Conservation (phyloP, 805 yeast species). For the Lachancea kluyveri region DNA sequence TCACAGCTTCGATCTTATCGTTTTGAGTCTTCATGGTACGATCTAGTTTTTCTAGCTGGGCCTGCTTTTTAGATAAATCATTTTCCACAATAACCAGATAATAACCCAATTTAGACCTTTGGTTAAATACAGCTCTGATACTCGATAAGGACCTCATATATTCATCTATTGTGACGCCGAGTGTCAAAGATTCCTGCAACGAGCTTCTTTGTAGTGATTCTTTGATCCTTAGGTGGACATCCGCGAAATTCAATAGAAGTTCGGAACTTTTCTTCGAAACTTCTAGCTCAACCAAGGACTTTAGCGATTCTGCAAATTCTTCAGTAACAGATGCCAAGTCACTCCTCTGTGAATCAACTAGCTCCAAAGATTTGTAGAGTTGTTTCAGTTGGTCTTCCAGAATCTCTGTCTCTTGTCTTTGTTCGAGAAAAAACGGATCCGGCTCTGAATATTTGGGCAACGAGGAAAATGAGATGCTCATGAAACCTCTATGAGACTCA, state of each 20-base stretch:
- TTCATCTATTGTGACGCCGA: slow-evolving; percentile 85
- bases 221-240: slow-evolving; percentile 61
- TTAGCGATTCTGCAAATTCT: slow-evolving; percentile 54
- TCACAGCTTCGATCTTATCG: slow-evolving; percentile 55
- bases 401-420: slow-evolving; percentile 60
- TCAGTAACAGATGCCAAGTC: slow-evolving; percentile 65
- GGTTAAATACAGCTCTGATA: slow-evolving; percentile 64
- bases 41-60: slow-evolving; percentile 39
- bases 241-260: slow-evolving; percentile 64
- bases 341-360: slow-evolving; percentile 66
- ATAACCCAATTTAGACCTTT: slow-evolving; percentile 54
- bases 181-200: slow-evolving; percentile 76
- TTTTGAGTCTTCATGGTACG: slow-evolving; percentile 42
- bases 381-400: slow-evolving; percentile 68
- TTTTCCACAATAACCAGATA: slow-evolving; percentile 43
- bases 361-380: slow-evolving; percentile 64
- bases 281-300: slow-evolving; percentile 66
- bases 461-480: slow-evolving; percentile 60
- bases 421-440: slow-evolving; percentile 70
- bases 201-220: slow-evolving; percentile 73
- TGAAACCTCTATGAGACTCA: slow-evolving; percentile 62
- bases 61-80: slow-evolving; percentile 43
- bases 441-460: slow-evolving; percentile 66
- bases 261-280: slow-evolving; percentile 59
- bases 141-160: slow-evolving; percentile 74